Base-by-base conservation (phyloP, 2,329 filamentous ascomycete species). In the Aspergillus sp. region DNA sequence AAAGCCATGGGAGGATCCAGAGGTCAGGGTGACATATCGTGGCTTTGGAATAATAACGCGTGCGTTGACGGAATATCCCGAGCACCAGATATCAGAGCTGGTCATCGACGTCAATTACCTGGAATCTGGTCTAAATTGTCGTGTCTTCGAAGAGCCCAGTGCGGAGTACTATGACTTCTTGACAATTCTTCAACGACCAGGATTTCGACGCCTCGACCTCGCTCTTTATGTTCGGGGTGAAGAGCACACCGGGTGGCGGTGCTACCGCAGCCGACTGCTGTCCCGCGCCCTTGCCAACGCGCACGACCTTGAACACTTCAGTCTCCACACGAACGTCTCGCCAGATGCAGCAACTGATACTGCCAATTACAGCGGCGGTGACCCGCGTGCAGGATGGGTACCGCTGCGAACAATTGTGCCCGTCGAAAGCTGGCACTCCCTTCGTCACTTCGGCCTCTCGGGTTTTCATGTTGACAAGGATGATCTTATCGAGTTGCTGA, bases 21-120 rank as follows among this genome's bases (percentile, higher is more conserved):
- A 19, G 50, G 62, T 1, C 58, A 66, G 31, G 71, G 63, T 30
- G 58, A 64, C 63, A 15, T 76, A 74, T 69, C 73, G 74, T 7
- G 76, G 75, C 0, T 76, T 78, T 53, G 69, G 66, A 15, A 54
- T 71, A 23, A 50, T 41, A 31, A 53, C 50, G 19, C 50, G 50
- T 30, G 22, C 34, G 15, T 30, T 53, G 13, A 30, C 50, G 4
- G 64, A 69, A 17, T 3, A 67, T 66, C 7, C 66, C 17, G 45
- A 67, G 11, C 61, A 72, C 19, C 61, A 72, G 19, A 57, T 82
- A 13, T 63, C 72, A 2, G 78, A 79, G 51, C 63, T 82, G 2
- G 41, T 75, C 6, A 15, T 81, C 7, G 73, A 80, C 50, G 66
- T 63, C 3, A 65, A 74, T 48, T 49, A 63, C 13, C 60, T 78